Evolutionary conservation across 140 eudicot genomes (phyloP).

Genomic region (Senecio squalidus): DNA sequence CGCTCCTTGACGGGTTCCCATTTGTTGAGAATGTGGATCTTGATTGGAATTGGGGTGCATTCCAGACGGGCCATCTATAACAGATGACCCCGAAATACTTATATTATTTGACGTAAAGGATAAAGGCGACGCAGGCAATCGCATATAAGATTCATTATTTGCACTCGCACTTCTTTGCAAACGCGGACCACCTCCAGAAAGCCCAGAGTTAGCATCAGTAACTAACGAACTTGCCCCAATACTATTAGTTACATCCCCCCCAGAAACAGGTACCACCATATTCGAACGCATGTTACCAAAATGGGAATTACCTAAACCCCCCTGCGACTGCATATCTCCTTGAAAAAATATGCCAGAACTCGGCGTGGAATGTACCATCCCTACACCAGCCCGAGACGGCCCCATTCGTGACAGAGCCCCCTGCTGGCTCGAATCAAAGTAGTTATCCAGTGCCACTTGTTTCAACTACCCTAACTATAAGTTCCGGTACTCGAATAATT

Average conservation of each 20-base stretch:
- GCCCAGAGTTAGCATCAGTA: constrained; percentile 92
- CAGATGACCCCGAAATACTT: constrained; percentile 82
- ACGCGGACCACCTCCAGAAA: constrained; percentile 81
- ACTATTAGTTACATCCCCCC: constrained; percentile 63
- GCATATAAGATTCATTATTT: constrained; percentile 80
- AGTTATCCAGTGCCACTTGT: constrained; percentile 62
- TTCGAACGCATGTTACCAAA: constrained; percentile 62
- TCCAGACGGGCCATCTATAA: constrained; percentile 66
- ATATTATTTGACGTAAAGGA: constrained; percentile 87
- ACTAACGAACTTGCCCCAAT: constrained; percentile 92
- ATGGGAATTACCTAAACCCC: constrained; percentile 55
- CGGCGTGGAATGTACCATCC: constrained; percentile 68
- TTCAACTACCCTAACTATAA: background rate
- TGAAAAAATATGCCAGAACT: constrained; percentile 86
- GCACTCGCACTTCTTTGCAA: constrained; percentile 91
- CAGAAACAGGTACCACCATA: constrained; percentile 56
- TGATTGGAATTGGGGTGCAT: constrained; percentile 64
- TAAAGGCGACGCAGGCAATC: constrained; percentile 89
- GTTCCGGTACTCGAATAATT: background rate
- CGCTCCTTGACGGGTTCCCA: constrained; percentile 58
- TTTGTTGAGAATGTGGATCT: constrained; percentile 51
- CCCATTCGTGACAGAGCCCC: constrained; percentile 64
- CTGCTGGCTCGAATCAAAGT: constrained; percentile 58
- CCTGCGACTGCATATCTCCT: constrained; percentile 73
- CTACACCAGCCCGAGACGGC: constrained; percentile 82